Base-by-base conservation (phyloP, 1,284 basidiomycete genomes). In the Vanrija sp. region DNA sequence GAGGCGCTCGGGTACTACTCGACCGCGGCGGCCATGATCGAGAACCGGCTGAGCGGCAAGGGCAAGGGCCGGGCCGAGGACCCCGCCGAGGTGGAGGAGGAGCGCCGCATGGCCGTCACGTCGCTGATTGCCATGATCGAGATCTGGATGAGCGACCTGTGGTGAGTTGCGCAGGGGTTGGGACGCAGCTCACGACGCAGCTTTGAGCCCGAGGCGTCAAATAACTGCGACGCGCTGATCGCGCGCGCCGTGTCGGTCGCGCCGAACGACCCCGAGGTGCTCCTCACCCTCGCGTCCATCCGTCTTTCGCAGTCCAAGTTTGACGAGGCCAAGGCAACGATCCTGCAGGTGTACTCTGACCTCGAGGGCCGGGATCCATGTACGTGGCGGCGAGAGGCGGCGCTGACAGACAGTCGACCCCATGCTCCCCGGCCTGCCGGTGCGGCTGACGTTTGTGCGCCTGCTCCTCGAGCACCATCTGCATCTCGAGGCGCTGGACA, bases 121-220 rank as follows among this genome's bases (percentile, higher is more conserved):
- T 90, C 91, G 1, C 79, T 95, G 25, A 84, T 95, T 19, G 89
- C 88, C 16, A 94, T 95, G 83, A 89, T 95, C 16, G 93, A 96
- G 74, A 87, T 96, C 28, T 97, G 92, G 88, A 92, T 97, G 87
- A 90, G 93, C 63, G 91, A 95, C 79, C 79, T 97, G 46, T 96
- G 93, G 93, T 89, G 66, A 55, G 85, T 79, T 3, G 12, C 2
- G 10, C 14, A 18, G 2, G 28, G 18, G 18, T 43, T 28, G 12
- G 15, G 19, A 44, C 3, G 3, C 23, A 19, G 34, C n/a, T 39
- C 7, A 38, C 26, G 19, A 19, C 25, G 16, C 55, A 94, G 91
- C 72, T 86, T 90, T 65, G 89, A 91, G 67, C 65, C 67, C 23
- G 67, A 62, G 1, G 73, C 73, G 15, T 70, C 71, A 54, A 81